Base-by-base conservation (phyloP, 768 basidiomycete genomes). In the Nidularia sp. region DNA sequence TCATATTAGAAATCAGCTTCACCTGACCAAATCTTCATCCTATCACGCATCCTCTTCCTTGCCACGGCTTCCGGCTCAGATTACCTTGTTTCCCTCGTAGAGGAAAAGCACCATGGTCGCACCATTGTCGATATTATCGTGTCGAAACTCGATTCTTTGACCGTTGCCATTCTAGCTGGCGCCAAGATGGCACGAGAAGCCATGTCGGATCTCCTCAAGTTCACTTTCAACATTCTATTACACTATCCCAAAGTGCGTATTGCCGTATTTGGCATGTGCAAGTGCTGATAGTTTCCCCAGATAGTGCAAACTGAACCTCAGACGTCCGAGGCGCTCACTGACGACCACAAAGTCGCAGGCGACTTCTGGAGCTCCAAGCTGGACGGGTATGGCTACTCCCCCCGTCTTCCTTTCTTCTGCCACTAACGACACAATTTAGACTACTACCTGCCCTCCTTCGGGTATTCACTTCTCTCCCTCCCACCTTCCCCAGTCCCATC, bases 121-220 rank as follows among this genome's bases (percentile, higher is more conserved):
- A 78, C 77, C n/a, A 72, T 87, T 41, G 67, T 85, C 45, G 86
- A 90, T 18, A 76, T 87, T 48, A 75, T 91, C 22, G 70, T 66
- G 10, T 50, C 67, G 10, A 88, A 88, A 57, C 71, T 90, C 13
- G 89, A 89, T 53, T 64, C 75, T 33, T 70, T 89, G 32, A 68
- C 72, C 2, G 66, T 63, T 41, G 70, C 67, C 47, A 71, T 87
- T 53, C 72, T 82, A 41, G 67, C 71, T 39, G 77, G 82, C 52
- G 62, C 76, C 15, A 73, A 78, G 55, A 74, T 81, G 70, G 73
- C 83, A 32, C 78, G 77, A 57, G 89, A 91, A 51, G 91, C 93
- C 2, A 78, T 88, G 71, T 77, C 80, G 3, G 94, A 98, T 66
- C 63, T 93, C 25, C 77, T 98, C 51, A 98, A 98, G 63, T 76